These are phyloP conservation scores for Fusarium equiseti DNA, from an alignment of 2,329 filamentous ascomycete species.

Conservation along the genomic window DNA sequence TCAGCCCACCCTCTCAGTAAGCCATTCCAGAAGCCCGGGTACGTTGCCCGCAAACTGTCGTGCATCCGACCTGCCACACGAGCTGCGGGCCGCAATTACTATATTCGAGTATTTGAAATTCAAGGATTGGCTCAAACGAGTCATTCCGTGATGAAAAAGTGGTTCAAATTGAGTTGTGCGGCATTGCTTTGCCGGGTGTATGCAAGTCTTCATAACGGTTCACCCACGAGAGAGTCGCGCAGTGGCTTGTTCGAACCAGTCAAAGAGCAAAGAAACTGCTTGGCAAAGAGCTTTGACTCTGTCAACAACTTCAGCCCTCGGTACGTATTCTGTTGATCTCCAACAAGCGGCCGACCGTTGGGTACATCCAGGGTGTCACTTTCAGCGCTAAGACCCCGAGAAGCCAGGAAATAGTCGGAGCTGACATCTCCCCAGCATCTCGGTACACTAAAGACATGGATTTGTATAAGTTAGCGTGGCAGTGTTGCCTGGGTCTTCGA, in stretches of 20 bases:
- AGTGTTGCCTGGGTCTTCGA: neutral
- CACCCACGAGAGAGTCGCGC: neutral
- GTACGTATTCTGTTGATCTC: neutral
- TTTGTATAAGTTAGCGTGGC: neutral
- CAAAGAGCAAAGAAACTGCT: neutral
- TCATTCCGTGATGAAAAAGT: neutral
- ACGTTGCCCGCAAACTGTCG: neutral
- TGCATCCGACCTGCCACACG: neutral
- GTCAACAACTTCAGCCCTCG: neutral
- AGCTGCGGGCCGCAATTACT: slow-evolving; percentile 1
- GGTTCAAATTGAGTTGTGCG: slow-evolving; percentile 6
- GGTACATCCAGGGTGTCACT: neutral
- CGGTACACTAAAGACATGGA: slow-evolving; percentile 2
- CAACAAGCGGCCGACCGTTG: slow-evolving; percentile 3
- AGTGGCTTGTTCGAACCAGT: neutral
- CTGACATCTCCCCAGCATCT: neutral
- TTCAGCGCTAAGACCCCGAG: neutral
- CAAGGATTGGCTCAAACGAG: slow-evolving; percentile 2
- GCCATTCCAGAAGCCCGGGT: slow-evolving; percentile 1
- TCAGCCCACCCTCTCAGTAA: slow-evolving; percentile 2
- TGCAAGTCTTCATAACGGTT: slow-evolving; percentile 2
- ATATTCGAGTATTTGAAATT: neutral
- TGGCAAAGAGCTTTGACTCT: slow-evolving; percentile 5
- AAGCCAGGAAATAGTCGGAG: slow-evolving; percentile 2
- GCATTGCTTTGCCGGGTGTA: neutral